A percentile compares a stretch with the other conserved stretches of the same genome.
Evolutionary conservation across 2,329 filamentous ascomycete genomes (phyloP).

Genomic region (Rasamsonia emersonii): DNA sequence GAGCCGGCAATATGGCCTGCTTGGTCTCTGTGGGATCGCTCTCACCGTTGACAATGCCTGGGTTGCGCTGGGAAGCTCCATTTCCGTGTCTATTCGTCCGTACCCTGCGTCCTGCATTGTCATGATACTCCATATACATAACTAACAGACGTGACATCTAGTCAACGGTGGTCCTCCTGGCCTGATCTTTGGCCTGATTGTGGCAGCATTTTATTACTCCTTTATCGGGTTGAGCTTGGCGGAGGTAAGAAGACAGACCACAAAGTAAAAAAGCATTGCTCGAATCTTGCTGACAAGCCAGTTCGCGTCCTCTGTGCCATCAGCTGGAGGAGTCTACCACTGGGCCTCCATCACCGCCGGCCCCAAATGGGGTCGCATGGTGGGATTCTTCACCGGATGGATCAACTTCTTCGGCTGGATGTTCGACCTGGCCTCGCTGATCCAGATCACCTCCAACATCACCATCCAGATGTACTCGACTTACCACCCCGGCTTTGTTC

Average conservation of each 20-base stretch:
- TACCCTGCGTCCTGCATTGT: not conserved
- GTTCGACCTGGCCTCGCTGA: constrained; percentile 44
- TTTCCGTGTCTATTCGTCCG: constrained; percentile 11
- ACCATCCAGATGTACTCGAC: constrained; percentile 43
- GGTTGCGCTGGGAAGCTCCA: constrained; percentile 9
- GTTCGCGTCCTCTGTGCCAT: constrained; percentile 43
- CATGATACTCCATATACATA: not conserved
- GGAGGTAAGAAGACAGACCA: constrained; percentile 25
- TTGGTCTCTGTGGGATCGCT: constrained; percentile 9
- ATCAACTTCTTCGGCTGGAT: constrained; percentile 51
- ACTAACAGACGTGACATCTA: too few relatives aligned
- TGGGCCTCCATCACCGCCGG: constrained; percentile 44
- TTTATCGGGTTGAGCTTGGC: constrained; percentile 41
- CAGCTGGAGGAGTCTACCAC: constrained; percentile 44
- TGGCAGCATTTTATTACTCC: constrained; percentile 34
- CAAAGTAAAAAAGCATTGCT: too few relatives aligned
- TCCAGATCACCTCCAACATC: constrained; percentile 44
- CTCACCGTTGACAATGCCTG: constrained; percentile 11
- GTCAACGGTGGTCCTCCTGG: constrained; percentile 48
- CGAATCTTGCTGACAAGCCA: too few relatives aligned
- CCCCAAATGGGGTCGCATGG: constrained; percentile 31
- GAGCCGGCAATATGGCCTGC: constrained; percentile 8
- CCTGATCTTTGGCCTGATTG: constrained; percentile 43
- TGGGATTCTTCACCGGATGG: constrained; percentile 18
- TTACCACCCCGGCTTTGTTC: constrained; percentile 21